Conservation (phyloP, 495 filamentous ascomycete genomes). For the Neurospora sublineolata region DNA sequence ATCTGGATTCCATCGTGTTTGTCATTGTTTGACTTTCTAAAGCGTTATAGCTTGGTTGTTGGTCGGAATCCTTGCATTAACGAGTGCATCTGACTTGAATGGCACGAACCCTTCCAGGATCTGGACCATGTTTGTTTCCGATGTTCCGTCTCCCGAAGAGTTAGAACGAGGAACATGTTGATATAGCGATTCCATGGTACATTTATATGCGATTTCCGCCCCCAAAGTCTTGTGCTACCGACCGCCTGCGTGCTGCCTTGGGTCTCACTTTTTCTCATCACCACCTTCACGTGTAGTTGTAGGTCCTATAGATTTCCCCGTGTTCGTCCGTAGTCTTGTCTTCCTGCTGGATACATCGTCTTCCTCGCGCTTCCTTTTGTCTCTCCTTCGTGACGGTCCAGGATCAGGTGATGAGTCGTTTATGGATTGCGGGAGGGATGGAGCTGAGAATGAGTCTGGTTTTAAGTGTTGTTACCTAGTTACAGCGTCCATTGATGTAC, state of each 20-base stretch:
- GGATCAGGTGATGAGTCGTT: background rate
- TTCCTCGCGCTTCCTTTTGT: background rate
- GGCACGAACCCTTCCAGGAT: background rate
- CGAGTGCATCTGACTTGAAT: background rate
- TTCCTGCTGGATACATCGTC: background rate
- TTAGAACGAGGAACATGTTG: background rate
- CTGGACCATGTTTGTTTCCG: background rate
- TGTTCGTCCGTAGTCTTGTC: background rate
- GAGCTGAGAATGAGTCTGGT: background rate
- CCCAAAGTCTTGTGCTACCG: background rate
- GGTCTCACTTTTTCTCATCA: background rate
- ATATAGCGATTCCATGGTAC: too few relatives aligned
- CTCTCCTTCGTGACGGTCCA: background rate
- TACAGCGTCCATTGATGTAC: too few relatives aligned
- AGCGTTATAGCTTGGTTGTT: too few relatives aligned
- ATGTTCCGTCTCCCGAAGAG: background rate
- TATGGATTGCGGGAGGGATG: background rate
- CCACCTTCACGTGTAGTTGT: background rate
- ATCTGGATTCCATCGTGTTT: too few relatives aligned
- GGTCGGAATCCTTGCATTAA: too few relatives aligned
- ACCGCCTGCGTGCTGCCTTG: background rate
- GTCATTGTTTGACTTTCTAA: too few relatives aligned
- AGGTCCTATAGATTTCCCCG: background rate
- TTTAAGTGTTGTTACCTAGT: too few relatives aligned
- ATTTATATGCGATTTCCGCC: background rate